A percentile compares a stretch with the other conserved stretches of the same genome.
phyloP scores from a whole-genome alignment of 352 stramenopile species.

The Globisporangium orthogonon region DNA sequence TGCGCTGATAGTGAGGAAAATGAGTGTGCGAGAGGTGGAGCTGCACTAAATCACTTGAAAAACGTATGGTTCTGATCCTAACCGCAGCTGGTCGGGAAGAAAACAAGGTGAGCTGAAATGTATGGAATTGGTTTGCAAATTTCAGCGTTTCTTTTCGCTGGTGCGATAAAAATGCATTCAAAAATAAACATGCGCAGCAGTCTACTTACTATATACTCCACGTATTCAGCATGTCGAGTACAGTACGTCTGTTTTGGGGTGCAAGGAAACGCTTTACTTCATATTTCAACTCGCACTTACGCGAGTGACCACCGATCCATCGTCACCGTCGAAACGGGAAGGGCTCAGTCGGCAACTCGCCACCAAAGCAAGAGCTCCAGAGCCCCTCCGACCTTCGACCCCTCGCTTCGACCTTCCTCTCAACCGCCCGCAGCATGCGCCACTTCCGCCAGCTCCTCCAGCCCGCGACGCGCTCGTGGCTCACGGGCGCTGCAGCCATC shows the following conservation, averaged over 20 bases:
- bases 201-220: not conserved
- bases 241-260: not conserved
- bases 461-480: slow-evolving; percentile 19
- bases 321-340: not conserved
- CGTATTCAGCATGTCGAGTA: not conserved
- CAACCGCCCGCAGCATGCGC: slow-evolving; percentile 2
- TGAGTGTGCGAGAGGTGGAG: not conserved
- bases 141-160: too few relatives aligned
- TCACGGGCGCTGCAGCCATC: slow-evolving; percentile 16
- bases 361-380: not conserved
- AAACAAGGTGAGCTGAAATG: not conserved
- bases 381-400: not conserved
- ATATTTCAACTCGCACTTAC: not conserved
- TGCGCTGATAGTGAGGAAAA: not conserved
- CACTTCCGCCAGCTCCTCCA: slow-evolving; percentile 13
- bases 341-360: not conserved
- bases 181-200: not conserved
- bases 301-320: not conserved
- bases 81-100: not conserved
- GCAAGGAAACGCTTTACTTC: not conserved
- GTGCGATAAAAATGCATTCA: too few relatives aligned
- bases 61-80: not conserved
- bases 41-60: not conserved
- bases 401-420: not conserved
- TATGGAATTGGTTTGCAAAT: too few relatives aligned